phyloP scores from a whole-genome alignment of 2,329 filamentous ascomycete species.

The Alternaria infectoria region DNA sequence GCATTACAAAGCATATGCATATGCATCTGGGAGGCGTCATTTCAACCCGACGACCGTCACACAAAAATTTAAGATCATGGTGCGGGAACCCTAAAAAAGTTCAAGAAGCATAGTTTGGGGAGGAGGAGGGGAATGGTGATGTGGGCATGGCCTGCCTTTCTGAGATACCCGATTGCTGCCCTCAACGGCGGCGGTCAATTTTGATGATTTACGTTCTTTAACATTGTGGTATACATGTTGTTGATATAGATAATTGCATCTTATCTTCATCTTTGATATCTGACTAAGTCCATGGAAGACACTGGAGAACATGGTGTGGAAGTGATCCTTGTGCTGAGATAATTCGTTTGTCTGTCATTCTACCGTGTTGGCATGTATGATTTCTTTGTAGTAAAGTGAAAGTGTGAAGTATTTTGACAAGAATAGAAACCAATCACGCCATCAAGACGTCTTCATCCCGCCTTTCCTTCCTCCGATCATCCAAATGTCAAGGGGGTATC shows the following conservation, averaged over 20 bases:
- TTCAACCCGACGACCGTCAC: slow-evolving; percentile 50
- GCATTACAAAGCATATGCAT: slow-evolving; percentile 5
- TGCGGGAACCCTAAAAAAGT: slow-evolving; percentile 10
- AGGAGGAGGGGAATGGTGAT: neutral
- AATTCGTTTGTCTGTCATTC: neutral
- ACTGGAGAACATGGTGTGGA: neutral
- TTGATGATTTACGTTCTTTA: slow-evolving; percentile 6
- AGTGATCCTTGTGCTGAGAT: neutral
- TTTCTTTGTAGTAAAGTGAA: neutral
- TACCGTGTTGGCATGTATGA: neutral
- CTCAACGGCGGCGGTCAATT: slow-evolving; percentile 37
- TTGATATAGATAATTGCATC: neutral
- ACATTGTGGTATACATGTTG: neutral
- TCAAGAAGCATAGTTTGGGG: slow-evolving; percentile 1
- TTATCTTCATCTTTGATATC: neutral
- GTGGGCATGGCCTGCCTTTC: slow-evolving; percentile 8
- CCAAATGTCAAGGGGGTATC: neutral
- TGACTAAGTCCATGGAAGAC: neutral
- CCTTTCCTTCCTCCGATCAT: neutral
- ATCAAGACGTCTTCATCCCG: neutral
- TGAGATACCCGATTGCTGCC: slow-evolving; percentile 38
- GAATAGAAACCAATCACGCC: neutral
- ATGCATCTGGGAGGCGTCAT: slow-evolving; percentile 46
- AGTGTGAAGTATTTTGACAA: neutral
- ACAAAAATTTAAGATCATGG: slow-evolving; percentile 16